Evolutionary conservation across 1,284 basidiomycete genomes (phyloP), one percentile per base, ranked within the genome.

Genomic region (Athelia psychrophila): DNA sequence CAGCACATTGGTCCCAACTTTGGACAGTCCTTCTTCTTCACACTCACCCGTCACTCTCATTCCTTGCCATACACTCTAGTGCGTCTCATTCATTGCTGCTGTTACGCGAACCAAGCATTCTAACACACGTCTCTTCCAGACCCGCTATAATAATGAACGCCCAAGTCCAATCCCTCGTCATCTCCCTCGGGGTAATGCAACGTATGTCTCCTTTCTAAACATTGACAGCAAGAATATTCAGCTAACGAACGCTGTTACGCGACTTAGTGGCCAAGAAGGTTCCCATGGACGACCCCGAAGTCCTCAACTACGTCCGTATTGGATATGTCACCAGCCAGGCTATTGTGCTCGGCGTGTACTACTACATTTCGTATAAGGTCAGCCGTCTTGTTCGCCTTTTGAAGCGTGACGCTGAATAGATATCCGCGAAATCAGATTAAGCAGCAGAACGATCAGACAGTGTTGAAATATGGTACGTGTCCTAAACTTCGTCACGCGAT

Each of bases 101-200:
- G 13, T 13, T 30, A 30, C 27, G 27, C 27, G 27, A 30, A 5
- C 13, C 27, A 30, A 30, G 27, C 6, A 30, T 6, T 6, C 27
- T 30, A 13, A 30, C 27, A 30, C 27, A 5, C 13, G 27, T 13
- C 13, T 13, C 13, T 13, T 30, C 6, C 13, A 30, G 27, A 30
- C 27, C 27, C 27, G 13, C 13, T n/a, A 23, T 27, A 23, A 72
- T 58, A 60, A 83, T 82, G 80, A 81, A 78, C 69, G 60, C 78
- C 47, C 78, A 73, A 45, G 65, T 83, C 20, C 75, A 80, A 56
- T 94, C 91, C 72, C 78, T 97, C 58, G 79, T 89, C 62, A 81
- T 96, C 64, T 94, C 92, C 51, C 86, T 97, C 61, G 91, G 84
- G 52, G 91, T 86, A 56, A 96, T 96, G 93, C 93, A 95, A 71